Evolutionary conservation across 768 basidiomycete species (phyloP).

Genomic region (Atractiella rhizophila): DNA sequence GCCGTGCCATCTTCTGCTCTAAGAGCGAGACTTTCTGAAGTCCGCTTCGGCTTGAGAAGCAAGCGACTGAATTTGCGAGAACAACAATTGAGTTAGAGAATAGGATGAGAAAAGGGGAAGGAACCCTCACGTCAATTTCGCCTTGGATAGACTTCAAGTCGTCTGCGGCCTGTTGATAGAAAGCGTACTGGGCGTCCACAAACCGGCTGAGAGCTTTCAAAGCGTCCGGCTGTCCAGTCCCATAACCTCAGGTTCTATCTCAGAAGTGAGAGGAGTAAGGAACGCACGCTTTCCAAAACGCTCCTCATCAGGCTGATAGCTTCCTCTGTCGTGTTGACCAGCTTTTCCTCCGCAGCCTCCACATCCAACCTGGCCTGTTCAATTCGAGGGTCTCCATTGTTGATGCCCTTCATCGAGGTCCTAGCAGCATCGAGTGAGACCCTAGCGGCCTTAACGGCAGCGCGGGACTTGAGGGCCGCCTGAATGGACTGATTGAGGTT

Average conservation of each 20-base stretch:
- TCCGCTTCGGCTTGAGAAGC: conserved; percentile 81
- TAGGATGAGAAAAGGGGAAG: background rate
- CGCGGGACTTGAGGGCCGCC: conserved; percentile 64
- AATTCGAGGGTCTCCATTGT: conserved; percentile 82
- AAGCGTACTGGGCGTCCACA: conserved; percentile 49
- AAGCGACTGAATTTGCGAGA: conserved; percentile 80
- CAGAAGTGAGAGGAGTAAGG: background rate
- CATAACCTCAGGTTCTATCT: background rate
- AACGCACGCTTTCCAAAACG: conserved; percentile 79
- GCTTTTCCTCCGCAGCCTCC: conserved; percentile 41
- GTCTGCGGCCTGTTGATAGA: conserved; percentile 23
- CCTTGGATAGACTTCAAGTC: conserved; percentile 8
- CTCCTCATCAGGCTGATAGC: conserved; percentile 30
- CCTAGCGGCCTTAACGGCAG: conserved; percentile 24
- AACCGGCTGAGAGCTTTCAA: conserved; percentile 81
- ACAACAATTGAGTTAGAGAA: conserved; percentile 21
- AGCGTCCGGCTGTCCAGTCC: conserved; percentile 66
- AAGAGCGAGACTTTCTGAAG: conserved; percentile 34
- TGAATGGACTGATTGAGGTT: conserved; percentile 59
- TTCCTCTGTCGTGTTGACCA: conserved; percentile 92
- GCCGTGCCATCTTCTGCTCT: too few species aligned
- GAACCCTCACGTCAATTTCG: conserved; percentile 22
- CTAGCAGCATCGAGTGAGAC: conserved; percentile 27
- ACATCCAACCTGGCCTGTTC: conserved; percentile 48
- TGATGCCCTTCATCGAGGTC: conserved; percentile 62